Conservation (phyloP, 805 yeast species). For the Ascoidea asiatica region DNA sequence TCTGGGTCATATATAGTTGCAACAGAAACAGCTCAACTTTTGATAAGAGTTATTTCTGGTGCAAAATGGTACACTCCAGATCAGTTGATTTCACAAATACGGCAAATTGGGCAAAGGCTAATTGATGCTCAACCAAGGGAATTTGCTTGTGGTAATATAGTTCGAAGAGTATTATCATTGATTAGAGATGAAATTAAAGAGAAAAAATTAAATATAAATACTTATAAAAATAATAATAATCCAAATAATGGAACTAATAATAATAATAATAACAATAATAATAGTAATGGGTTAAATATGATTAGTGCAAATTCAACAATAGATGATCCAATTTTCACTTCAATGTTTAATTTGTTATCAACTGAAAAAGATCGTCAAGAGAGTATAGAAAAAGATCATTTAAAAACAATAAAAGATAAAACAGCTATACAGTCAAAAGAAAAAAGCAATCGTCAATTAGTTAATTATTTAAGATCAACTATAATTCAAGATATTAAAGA, state of each 20-base stretch:
- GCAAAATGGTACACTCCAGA: conserved; percentile 76
- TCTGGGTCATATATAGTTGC: conserved; percentile 75
- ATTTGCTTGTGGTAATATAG: conserved; percentile 79
- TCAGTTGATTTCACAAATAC: conserved; percentile 57
- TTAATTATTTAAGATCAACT: conserved; percentile 62
- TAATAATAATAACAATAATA: not conserved
- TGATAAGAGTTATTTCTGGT: conserved; percentile 79
- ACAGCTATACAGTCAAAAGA: conserved; percentile 7
- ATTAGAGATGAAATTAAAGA: conserved; percentile 78
- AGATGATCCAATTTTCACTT: conserved; percentile 46
- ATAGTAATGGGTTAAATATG: conserved; percentile 6
- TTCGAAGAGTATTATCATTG: conserved; percentile 75
- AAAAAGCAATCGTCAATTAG: conserved; percentile 3
- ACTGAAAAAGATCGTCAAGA: conserved; percentile 15
- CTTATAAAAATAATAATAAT: conserved; percentile 25
- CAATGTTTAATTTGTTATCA: conserved; percentile 77
- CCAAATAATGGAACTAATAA: conserved; percentile 13
- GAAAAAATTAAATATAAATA: too few relatives aligned
- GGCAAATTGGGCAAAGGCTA: conserved; percentile 57
- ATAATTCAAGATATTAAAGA: conserved; percentile 89
- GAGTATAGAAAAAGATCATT: conserved; percentile 9
- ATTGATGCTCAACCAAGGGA: conserved; percentile 81
- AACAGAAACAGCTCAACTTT: conserved; percentile 70
- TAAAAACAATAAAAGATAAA: conserved; percentile 13
- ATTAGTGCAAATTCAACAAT: too few relatives aligned